Evolutionary conservation across 768 basidiomycete species (phyloP).

Genomic region (Kwoniella shandongensis): DNA sequence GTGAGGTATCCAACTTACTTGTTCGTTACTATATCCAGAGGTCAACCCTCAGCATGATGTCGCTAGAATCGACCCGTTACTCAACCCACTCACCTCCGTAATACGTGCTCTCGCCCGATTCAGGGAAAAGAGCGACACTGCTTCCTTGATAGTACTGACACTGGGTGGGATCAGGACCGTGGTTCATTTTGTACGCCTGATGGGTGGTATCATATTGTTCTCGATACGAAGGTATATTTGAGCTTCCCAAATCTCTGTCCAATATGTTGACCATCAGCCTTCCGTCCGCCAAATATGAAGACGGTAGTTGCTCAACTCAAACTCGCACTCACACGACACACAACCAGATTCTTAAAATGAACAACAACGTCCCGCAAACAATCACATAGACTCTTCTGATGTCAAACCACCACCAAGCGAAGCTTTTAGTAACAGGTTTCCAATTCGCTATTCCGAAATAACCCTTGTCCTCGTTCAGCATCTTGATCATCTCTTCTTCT

Average conservation of each 20-base stretch:
- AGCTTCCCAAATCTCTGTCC: constrained; percentile 9
- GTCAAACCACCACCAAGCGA: constrained; percentile 26
- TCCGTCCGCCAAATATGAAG: too few relatives aligned
- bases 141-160: constrained; percentile 31
- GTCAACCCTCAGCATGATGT: too few relatives aligned
- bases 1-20: too few relatives aligned
- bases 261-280: too few relatives aligned
- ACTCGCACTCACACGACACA: constrained; percentile 21
- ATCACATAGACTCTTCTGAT: constrained; percentile 15
- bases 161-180: constrained; percentile 11
- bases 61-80: background rate
- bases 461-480: constrained; percentile 13
- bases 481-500: constrained; percentile 14
- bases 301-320: too few relatives aligned
- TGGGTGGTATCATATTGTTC: constrained; percentile 11
- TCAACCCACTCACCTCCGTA: constrained; percentile 21
- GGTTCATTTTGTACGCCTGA: constrained; percentile 10
- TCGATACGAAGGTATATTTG: constrained; percentile 13
- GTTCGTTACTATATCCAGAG: background rate
- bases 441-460: constrained; percentile 19
- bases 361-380: constrained; percentile 12
- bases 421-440: constrained; percentile 12
- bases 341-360: constrained; percentile 14
- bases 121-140: constrained; percentile 17
- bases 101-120: constrained; percentile 7